These are phyloP conservation scores for Sherardia arvensis DNA, from an alignment of 257 asterid genomes.

Conservation along the genomic window DNA sequence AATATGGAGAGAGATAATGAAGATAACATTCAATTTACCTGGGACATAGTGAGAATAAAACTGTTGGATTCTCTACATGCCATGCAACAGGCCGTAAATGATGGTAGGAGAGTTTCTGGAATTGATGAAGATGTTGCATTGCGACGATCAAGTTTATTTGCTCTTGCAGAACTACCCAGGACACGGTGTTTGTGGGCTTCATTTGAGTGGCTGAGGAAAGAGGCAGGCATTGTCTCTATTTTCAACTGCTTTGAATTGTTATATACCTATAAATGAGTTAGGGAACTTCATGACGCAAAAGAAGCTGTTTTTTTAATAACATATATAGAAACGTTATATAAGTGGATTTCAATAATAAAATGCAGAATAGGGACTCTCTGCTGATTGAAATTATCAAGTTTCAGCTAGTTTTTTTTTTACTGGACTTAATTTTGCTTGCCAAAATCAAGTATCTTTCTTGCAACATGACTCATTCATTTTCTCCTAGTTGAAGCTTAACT, in stretches of 20 bases:
- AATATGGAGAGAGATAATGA: conserved; percentile 24
- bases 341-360: background rate
- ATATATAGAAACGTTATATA: too few relatives aligned
- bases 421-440: background rate
- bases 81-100: conserved; percentile 29
- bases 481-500: background rate
- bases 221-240: conserved; percentile 58
- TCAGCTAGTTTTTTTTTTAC: background rate
- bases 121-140: conserved; percentile 32
- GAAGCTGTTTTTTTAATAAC: too few relatives aligned
- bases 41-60: conserved; percentile 72
- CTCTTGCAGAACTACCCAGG: conserved; percentile 79
- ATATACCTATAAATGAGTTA: background rate
- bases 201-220: conserved; percentile 70
- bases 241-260: conserved; percentile 9
- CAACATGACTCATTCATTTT: background rate
- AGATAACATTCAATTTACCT: conserved; percentile 46
- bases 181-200: conserved; percentile 75
- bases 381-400: background rate
- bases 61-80: conserved; percentile 54
- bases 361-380: background rate
- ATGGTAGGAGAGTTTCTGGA: conserved; percentile 29
- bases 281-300: too few relatives aligned
- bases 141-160: conserved; percentile 57
- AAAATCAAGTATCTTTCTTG: background rate